Evolutionary conservation across 805 yeast species (phyloP), one percentile per base, ranked within the genome.

Genomic region (Teunomyces cretensis): DNA sequence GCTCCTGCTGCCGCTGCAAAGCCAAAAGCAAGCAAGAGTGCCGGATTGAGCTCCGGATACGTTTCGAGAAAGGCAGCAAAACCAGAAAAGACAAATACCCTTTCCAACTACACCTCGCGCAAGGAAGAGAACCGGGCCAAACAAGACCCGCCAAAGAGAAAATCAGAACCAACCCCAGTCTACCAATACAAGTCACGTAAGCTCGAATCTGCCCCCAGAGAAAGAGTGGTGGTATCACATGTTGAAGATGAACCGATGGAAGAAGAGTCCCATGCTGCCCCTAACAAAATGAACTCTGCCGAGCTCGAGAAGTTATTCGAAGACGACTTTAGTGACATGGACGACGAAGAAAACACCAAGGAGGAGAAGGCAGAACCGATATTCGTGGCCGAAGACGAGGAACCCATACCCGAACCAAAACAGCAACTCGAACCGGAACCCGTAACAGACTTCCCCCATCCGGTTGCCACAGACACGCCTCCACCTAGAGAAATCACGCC

Each of bases 151-250:
- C 2, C 22, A 26, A 37, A 28, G 14, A 28, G 33, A 30, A 35
- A 40, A 8, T 11, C 15, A 12, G 26, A 28, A 38, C 11, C 32
- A 6, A 13, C 43, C 2, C 8, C 36, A 12, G 36, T 32, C 8
- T 51, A 51, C 38, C 56, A 63, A 42, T 71, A 71, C 48, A 68
- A 69, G 45, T 68, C 74, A 4, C 54, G 75, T 13, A 71, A 70
- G 46, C 28, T 49, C 12, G 68, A 67, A 32, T 54, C 52, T 33
- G 55, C 54, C 37, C 68, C 69, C 9, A 60, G 52, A 33, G 76
- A 72, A 41, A 57, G 72, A 17, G 73, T 70, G 22, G 62, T 70
- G 4, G 56, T 65, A n/a, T 62, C 72, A 4, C 14, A 44, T 22
- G 43, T 22, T 6, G 41, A 46, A 7, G 47, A 38, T 9, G 47